phyloP scores from a whole-genome alignment of 352 stramenopile species.

The Globisporangium cylindrosporum region DNA sequence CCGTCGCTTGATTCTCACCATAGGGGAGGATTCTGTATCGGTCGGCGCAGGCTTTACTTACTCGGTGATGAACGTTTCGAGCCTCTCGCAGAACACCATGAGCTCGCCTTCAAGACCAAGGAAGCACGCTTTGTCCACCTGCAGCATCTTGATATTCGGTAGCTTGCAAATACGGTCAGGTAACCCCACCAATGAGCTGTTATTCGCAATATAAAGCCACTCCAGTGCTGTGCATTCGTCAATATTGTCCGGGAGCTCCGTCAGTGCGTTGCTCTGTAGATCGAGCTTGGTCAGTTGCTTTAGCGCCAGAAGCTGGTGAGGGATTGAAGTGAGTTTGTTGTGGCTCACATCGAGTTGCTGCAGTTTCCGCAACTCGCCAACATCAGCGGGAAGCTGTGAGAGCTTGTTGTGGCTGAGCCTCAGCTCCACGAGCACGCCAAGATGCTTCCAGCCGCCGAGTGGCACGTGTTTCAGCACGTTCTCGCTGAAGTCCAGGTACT shows the following conservation, averaged over 20 bases:
- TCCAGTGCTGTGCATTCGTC: slow-evolving; percentile 27
- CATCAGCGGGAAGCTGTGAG: slow-evolving; percentile 19
- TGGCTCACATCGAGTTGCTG: slow-evolving; percentile 39
- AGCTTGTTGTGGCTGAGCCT: slow-evolving; percentile 47
- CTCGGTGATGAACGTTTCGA: slow-evolving; percentile 10
- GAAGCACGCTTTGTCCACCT: slow-evolving; percentile 53
- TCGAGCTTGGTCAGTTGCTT: slow-evolving; percentile 29
- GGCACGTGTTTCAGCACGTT: slow-evolving; percentile 36
- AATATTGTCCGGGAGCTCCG: slow-evolving; percentile 30
- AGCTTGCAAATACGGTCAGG: slow-evolving; percentile 27
- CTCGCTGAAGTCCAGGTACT: slow-evolving; percentile 51
- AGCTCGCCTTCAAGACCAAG: slow-evolving; percentile 31
- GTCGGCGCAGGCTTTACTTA: background rate
- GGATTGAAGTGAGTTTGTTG: slow-evolving; percentile 39
- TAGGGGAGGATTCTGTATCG: background rate
- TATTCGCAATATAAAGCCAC: slow-evolving; percentile 36
- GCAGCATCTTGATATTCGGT: slow-evolving; percentile 27
- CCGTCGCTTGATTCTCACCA: background rate
- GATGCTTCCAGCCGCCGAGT: slow-evolving; percentile 23
- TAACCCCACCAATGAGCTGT: slow-evolving; percentile 27
- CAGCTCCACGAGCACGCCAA: slow-evolving; percentile 34
- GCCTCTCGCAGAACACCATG: slow-evolving; percentile 37
- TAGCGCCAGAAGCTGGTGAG: slow-evolving; percentile 21
- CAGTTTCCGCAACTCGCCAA: slow-evolving; percentile 26
- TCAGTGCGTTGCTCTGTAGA: slow-evolving; percentile 31